Evolutionary conservation across 768 basidiomycete species (phyloP).

Genomic region (Auriscalpium vulgare): DNA sequence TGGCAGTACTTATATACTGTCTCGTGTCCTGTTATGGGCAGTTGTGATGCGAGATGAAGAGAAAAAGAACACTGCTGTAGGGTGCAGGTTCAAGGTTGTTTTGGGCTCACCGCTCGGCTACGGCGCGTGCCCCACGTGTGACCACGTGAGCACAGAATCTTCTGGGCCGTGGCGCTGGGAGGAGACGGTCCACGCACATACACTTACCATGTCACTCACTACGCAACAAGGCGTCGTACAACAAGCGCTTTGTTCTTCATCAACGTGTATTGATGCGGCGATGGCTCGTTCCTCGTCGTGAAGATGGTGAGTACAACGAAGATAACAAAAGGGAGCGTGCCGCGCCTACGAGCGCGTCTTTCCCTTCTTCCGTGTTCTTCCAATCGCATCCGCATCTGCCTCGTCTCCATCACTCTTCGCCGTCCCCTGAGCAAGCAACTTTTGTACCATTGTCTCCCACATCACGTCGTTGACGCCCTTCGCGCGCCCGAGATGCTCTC

Average conservation of each 20-base stretch:
- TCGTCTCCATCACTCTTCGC: constrained; percentile 4
- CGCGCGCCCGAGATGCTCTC: constrained; percentile 69
- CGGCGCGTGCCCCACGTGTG: not conserved
- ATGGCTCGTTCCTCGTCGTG: not conserved
- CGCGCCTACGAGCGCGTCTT: not conserved
- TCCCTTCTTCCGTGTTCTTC: not conserved
- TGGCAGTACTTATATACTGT: not conserved
- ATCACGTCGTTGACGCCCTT: constrained; percentile 90
- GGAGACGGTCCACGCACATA: too few species aligned
- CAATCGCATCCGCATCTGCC: not conserved
- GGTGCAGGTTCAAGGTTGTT: not conserved
- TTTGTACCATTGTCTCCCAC: constrained; percentile 83
- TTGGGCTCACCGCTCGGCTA: not conserved
- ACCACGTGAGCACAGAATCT: not conserved
- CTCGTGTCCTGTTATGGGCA: too few species aligned
- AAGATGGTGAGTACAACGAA: not conserved
- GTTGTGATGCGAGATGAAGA: not conserved
- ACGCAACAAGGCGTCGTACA: too few species aligned
- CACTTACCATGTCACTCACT: too few species aligned
- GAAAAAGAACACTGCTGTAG: not conserved
- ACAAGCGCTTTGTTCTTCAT: too few species aligned
- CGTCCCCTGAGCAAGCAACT: constrained; percentile 35
- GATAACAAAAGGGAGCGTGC: not conserved
- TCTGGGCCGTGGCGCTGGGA: too few species aligned
- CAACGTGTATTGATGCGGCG: too few species aligned